Evolutionary conservation across 164 flowering plant species (phyloP).

Genomic region (Magnolia kwangsiensis): DNA sequence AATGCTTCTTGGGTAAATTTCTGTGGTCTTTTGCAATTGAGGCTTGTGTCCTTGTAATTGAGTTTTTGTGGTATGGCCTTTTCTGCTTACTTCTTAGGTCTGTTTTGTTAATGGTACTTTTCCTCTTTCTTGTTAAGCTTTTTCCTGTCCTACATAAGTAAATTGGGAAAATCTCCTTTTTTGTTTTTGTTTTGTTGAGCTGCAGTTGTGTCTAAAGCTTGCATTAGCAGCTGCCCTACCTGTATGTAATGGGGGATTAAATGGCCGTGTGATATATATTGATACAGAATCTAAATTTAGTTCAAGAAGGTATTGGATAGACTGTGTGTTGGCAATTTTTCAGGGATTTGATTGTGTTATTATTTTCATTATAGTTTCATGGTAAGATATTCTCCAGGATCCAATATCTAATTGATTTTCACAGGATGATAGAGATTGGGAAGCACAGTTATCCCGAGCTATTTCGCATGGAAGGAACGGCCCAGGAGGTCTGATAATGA

Average conservation of each 20-base stretch:
- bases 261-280: conserved; percentile 71
- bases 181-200: not conserved
- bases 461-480: conserved; percentile 65
- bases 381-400: not conserved
- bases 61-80: no score
- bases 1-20: no score
- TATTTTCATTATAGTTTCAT: not conserved
- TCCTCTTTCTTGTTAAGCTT: no score
- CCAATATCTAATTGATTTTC: not conserved
- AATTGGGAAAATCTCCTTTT: no score
- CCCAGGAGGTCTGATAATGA: conserved; percentile 49
- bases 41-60: no score
- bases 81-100: no score
- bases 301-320: conserved; percentile 57
- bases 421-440: conserved; percentile 83
- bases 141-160: no score
- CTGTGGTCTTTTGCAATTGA: no score
- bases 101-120: no score
- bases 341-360: not conserved
- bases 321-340: not conserved
- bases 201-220: conserved; percentile 85
- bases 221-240: conserved; percentile 75
- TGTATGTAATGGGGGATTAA: conserved; percentile 58
- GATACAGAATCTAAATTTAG: conserved; percentile 84
- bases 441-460: conserved; percentile 67